Base-by-base conservation (phyloP, 2,329 filamentous ascomycete species). In the Aspergillus fructus region DNA sequence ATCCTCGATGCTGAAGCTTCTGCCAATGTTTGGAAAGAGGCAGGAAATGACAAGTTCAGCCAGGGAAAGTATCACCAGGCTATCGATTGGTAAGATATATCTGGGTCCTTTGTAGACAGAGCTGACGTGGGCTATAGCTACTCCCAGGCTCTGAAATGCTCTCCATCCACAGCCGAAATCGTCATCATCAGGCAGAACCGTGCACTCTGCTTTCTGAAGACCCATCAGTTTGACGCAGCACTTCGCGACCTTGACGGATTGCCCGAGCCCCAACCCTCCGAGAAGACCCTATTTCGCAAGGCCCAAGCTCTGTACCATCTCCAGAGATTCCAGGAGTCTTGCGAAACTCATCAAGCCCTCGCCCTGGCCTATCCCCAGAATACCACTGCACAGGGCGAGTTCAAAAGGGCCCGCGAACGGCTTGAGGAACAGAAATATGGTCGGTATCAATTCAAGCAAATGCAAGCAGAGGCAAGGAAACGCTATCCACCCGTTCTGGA, bases 261-360 rank as follows among this genome's bases (percentile, higher is more conserved):
- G 5, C 21, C 64, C 30, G 55, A 47, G 7, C 37, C 55, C 0
- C 48, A 60, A 0, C 59, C 66, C 0, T 69, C 72, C 0, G 79
- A 82, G 48, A 83, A 81, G 60, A 69, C 68, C 0, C 67, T 79
- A 2, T 79, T 77, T 59, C 75, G 80, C 1, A 72, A 79, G 49
- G 74, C 76, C 0, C 74, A 71, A 54, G 80, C 80, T 0, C 68
- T 80, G 0, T 83, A 83, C 50, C 60, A 68, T 4, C 72, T 83
- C 3, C 60, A 65, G 1, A 64, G 69, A n/a, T 83, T 74, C 53
- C 49, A 60, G 0, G 65, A 71, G 49, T 78, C 73, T 41, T 69
- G 73, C n/a, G 60, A 71, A 19, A 2, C 17, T 19, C 17, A 19
- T 19, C 17, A 5, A 74, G 68, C 23, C 71, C 67, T 82, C 6